phyloP scores from a whole-genome alignment of 139 green algal species.

The Limnomonas spitsbergensis region DNA sequence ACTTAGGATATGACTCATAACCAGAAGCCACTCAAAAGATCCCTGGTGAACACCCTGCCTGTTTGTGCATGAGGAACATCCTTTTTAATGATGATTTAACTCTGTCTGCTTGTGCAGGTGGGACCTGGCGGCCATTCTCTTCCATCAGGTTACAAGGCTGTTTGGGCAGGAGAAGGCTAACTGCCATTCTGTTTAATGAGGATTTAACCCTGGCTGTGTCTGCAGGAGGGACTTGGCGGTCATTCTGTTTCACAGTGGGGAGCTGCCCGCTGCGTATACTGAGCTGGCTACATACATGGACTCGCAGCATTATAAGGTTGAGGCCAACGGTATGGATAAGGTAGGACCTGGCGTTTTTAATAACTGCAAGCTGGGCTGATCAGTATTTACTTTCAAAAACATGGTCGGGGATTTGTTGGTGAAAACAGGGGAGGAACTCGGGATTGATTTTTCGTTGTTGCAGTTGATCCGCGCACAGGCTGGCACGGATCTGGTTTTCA shows the following conservation, averaged over 20 bases:
- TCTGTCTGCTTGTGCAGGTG: background rate
- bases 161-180: background rate
- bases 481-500: no score
- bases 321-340: background rate
- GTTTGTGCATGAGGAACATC: background rate
- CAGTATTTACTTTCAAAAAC: background rate
- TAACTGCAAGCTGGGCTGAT: background rate
- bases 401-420: background rate
- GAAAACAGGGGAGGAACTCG: background rate
- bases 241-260: constrained; percentile 57
- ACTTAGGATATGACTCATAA: no score
- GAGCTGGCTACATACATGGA: constrained; percentile 53
- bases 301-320: background rate
- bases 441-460: no score
- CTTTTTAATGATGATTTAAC: background rate
- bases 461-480: no score
- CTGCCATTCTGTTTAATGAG: background rate
- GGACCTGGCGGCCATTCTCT: background rate
- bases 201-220: background rate
- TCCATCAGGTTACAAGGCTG: background rate
- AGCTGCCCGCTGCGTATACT: constrained; percentile 34
- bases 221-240: constrained; percentile 23
- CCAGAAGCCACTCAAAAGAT: no score
- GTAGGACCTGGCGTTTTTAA: background rate
- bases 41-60: no score